phyloP scores from a whole-genome alignment of 805 yeast species.

The Dipodascus geniculatus region DNA sequence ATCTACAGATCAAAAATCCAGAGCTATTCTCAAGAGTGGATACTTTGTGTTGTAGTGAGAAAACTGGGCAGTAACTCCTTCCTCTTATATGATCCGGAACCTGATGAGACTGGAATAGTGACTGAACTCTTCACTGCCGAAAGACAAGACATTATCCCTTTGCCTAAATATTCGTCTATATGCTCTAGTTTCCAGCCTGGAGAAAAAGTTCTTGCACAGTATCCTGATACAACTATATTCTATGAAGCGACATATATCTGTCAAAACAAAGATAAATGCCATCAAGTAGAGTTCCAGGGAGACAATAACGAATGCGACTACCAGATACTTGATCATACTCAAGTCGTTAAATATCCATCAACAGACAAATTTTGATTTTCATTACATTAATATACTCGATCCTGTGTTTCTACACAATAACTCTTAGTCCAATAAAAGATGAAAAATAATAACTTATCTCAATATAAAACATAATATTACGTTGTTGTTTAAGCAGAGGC shows the following conservation, averaged over 20 bases:
- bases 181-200: constrained; percentile 53
- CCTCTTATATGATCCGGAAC: constrained; percentile 64
- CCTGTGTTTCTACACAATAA: neutral
- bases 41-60: neutral
- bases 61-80: neutral
- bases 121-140: constrained; percentile 78
- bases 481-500: neutral
- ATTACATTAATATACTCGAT: neutral
- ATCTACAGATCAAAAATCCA: neutral
- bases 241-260: constrained; percentile 89
- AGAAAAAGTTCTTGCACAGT: constrained; percentile 76
- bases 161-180: constrained; percentile 31
- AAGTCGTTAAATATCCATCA: constrained; percentile 3
- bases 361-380: neutral
- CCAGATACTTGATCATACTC: constrained; percentile 47
- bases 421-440: neutral
- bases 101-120: constrained; percentile 82
- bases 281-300: constrained; percentile 80
- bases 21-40: neutral
- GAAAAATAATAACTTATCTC: neutral
- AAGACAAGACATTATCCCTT: constrained; percentile 70
- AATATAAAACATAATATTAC: neutral
- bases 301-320: constrained; percentile 90
- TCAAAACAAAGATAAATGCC: constrained; percentile 58
- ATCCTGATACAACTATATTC: constrained; percentile 96